Evolutionary conservation across 805 yeast species (phyloP), one percentile per base, ranked within the genome.

Genomic region (Pichia scutulata): DNA sequence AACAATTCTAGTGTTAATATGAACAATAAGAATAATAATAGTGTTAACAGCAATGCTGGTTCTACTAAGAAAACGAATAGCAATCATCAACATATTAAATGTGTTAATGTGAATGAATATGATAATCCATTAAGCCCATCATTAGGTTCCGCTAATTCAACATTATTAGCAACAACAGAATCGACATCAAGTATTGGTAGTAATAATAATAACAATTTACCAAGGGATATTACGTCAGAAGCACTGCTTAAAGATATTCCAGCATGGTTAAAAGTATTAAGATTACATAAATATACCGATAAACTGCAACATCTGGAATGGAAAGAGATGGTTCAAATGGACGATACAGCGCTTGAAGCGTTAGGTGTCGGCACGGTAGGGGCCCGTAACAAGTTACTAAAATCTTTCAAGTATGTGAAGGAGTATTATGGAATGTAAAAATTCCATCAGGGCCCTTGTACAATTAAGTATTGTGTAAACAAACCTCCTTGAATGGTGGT

Each of bases 361-460:
- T 74, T 81, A 51, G 99, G 99, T 7, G 97, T 93, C 40, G 78
- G 82, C 57, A 97, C 99, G 0, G 74, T 93, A 57, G 99, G 99
- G 7, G 99, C 99, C 0, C 75, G 99, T 55, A 79, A 97, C 51
- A 93, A 93, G 70, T 76, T 93, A 65, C 70, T 93, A 60, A 93
- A 93, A 70, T 95, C 96, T 37, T 93, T 93, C 70, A 86, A 82
- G 53, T 84, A 82, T 50, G 96, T 92, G 43, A 81, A 80, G 60
- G 84, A 76, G 71, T 73, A 58, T 26, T 66, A 60, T 46, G 66
- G 61, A 19, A 57, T 49, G 50, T 43, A 25, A 21, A 13, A n/a
- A 28, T 13, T 16, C n/a, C 16, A 13, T n/a, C n/a, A n/a, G n/a
- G n/a, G n/a, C n/a, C n/a, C n/a, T n/a, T n/a, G n/a, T n/a, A n/a